Conservation (phyloP, 2,329 filamentous ascomycete species). For the Aurifilum marmelostoma region DNA sequence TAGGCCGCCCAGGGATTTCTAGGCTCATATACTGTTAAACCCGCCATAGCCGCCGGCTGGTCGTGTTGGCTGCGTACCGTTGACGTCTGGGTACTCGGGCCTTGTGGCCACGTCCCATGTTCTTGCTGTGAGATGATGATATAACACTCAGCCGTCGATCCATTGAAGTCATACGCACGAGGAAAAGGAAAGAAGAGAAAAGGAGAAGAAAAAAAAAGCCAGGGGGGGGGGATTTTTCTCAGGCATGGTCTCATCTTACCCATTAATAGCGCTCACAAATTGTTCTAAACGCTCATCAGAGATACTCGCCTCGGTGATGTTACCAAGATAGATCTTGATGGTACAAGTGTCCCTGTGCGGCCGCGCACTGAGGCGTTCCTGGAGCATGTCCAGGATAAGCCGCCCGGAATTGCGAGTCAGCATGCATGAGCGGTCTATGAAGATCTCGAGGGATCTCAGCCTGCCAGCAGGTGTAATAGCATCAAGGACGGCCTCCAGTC, state of each 20-base stretch:
- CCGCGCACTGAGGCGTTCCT: neutral
- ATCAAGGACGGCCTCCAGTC: slow-evolving; percentile 8
- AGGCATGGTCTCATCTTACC: neutral
- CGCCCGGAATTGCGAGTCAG: neutral
- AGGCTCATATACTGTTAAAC: slow-evolving; percentile 1
- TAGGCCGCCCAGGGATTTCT: neutral
- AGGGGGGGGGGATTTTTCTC: too few relatives aligned
- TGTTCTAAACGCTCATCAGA: neutral
- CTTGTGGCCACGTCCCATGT: slow-evolving; percentile 7
- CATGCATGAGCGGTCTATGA: neutral
- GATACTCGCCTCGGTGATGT: neutral
- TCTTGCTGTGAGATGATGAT: neutral
- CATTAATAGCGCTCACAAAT: neutral
- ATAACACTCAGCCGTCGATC: neutral
- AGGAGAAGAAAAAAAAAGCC: neutral
- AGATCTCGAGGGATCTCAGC: neutral
- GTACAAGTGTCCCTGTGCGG: neutral
- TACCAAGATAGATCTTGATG: slow-evolving; percentile 5
- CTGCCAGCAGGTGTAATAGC: neutral
- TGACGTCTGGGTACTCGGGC: neutral
- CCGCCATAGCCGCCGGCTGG: slow-evolving; percentile 2
- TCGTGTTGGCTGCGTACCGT: slow-evolving; percentile 2
- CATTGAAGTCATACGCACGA: too few relatives aligned
- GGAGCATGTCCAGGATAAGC: neutral
- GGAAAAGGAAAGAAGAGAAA: neutral